A percentile compares a stretch with the other conserved stretches of the same genome.
These are phyloP conservation scores for Cucurbita maxima DNA, from an alignment of 306 rosid genomes.

Conservation along the genomic window DNA sequence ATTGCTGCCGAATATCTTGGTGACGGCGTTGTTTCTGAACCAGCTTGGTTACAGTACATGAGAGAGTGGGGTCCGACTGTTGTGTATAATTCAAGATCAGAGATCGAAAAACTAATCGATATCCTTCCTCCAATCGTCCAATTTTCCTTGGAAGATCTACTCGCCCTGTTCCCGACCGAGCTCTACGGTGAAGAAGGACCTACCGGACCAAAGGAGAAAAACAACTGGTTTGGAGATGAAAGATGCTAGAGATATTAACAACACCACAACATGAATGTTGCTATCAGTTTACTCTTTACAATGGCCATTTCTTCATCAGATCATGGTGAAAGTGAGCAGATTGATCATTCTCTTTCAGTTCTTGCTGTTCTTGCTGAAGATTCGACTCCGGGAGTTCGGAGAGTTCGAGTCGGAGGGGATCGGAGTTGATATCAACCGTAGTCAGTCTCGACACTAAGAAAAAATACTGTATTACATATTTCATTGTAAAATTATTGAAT, in stretches of 20 bases:
- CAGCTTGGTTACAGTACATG: conserved; percentile 94
- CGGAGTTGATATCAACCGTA: not conserved
- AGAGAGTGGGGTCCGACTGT: conserved; percentile 93
- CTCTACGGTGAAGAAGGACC: conserved; percentile 93
- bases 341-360: not conserved
- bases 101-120: conserved; percentile 56
- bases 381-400: not conserved
- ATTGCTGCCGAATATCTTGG: conserved; percentile 87
- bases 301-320: not conserved
- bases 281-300: not conserved
- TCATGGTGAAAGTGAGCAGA: not conserved
- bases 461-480: not conserved
- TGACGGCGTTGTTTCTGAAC: conserved; percentile 45
- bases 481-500: not conserved
- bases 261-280: not conserved
- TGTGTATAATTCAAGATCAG: conserved; percentile 47
- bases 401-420: not conserved
- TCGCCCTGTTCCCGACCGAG: conserved; percentile 75
- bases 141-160: conserved; percentile 62
- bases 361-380: not conserved
- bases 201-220: conserved; percentile 91
- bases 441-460: not conserved
- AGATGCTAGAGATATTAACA: conserved; percentile 20
- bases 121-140: conserved; percentile 62
- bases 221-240: conserved; percentile 83